Evolutionary conservation across 345 rosid genomes (phyloP), one percentile per base, ranked within the genome.

Genomic region (Salix exigua): DNA sequence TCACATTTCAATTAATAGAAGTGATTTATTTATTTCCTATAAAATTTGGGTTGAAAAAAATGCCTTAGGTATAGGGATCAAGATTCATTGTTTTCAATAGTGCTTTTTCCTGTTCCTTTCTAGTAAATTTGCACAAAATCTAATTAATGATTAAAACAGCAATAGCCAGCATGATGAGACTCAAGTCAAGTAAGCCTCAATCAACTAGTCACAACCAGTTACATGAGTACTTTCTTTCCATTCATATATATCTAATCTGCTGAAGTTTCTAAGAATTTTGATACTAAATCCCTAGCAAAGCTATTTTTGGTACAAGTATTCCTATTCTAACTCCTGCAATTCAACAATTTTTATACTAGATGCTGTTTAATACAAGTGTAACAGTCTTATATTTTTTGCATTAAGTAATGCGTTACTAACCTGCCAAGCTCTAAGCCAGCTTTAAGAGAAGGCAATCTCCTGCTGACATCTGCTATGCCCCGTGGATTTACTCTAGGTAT

Each of bases 361-460:
- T 50, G 53, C 53, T 50, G 17, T 1, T 50, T 50, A 1, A 50
- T 50, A 50, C 53, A 50, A 50, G 21, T 17, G 53, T 4, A 50
- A 50, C 0, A 7, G 53, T 50, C 53, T 50, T 50, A 5, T 0
- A 50, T 6, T 16, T 50, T 50, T 50, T 21, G 17, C 53, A 50
- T 21, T 21, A 50, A 16, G 50, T 19, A 40, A 67, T 44, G 7
- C 18, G 68, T 35, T 38, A 80, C 90, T 76, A 60, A 92, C 98
- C 98, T 91, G 86, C 91, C 89, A 79, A 79, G 89, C 81, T 85
- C 94, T 74, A 78, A 40, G 81, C 95, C 90, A 77, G 89, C 81
- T 81, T 85, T 83, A 64, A 82, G 77, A 73, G 60, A 78, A 73
- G 60, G 86, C 77, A 86, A 86, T 84, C 91, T 92, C 69, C 94